Base-by-base conservation (phyloP, 75 land plant genomes). In the Picea sitchensis region DNA sequence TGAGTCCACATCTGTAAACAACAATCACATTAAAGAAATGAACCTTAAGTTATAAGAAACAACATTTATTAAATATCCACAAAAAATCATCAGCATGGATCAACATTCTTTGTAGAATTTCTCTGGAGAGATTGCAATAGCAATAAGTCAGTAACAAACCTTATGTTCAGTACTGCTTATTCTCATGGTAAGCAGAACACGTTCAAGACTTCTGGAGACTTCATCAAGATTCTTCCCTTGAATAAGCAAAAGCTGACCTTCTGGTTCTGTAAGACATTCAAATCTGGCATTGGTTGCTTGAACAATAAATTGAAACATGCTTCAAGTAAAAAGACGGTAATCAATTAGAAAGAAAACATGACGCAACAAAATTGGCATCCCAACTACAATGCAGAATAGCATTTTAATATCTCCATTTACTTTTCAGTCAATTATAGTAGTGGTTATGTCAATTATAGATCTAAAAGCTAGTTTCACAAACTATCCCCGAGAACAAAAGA, bases 171-270 rank as follows among this genome's bases (percentile, higher is more conserved):
- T 90, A 56, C 88, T 86, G 63, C 91, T 88, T 69, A 87, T 90
- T 75, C 89, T 92, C 98, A 97, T 90, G 23, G 98, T 95, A 47
- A 89, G 98, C 60, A 97, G 82, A 32, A 93, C 94, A 30, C 98
- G 86, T 69, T 95, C 96, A 21, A 97, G 88, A 83, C 96, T 97
- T 80, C 82, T 85, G 23, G 81, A 77, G 76, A 97, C 96, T 83
- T 97, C 99, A 82, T 87, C 91, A 73, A 87, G 85, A 34, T 90
- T 90, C 83, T 86, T 91, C 13, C 99, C 99, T 83, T 91, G 89
- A 38, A 97, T 83, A 60, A 87, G 73, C 61, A 97, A 81, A 47
- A 95, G 89, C 79, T 95, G 99, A 2, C 99, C 99, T 88, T 85
- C 91, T n/a, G 99, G 99, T 73, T 93, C 99, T 97, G 90, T 68